Percentiles rank a stretch among this genome's conserved stretches.
Conservation (phyloP, 345 rosid species). For the Aegle marmelos region DNA sequence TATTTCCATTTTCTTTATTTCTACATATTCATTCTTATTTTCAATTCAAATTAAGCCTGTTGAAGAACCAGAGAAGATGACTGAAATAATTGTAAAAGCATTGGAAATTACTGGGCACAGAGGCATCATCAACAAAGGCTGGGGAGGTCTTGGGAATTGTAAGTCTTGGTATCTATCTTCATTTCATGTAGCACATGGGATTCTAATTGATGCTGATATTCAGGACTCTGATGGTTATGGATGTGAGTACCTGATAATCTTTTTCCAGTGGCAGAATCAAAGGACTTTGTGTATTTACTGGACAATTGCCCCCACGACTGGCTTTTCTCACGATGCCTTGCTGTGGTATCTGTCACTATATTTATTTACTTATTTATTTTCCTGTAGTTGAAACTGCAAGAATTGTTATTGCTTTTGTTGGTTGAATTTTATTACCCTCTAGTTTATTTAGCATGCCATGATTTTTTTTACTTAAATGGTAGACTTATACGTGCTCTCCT, state of each 20-base stretch:
- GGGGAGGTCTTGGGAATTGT: slow-evolving; percentile 77
- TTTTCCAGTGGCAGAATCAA: slow-evolving; percentile 43
- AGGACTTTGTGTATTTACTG: slow-evolving; percentile 46
- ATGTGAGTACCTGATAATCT: neutral
- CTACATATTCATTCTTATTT: neutral
- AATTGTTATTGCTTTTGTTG: neutral
- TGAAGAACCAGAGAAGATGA: slow-evolving; percentile 62
- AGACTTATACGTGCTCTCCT: neutral
- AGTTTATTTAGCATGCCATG: neutral
- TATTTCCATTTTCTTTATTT: neutral
- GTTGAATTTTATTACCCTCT: neutral
- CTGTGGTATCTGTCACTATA: slow-evolving; percentile 47
- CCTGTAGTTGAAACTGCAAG: neutral
- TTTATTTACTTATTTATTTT: neutral
- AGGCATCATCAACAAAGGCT: slow-evolving; percentile 70
- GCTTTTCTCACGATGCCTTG: slow-evolving; percentile 55
- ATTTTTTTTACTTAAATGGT: neutral
- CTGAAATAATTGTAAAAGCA: slow-evolving; percentile 50
- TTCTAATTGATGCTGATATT: neutral
- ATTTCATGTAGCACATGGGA: neutral
- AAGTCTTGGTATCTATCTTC: slow-evolving; percentile 20
- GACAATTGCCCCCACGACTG: slow-evolving; percentile 80
- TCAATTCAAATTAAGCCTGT: slow-evolving; percentile 43
- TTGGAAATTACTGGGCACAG: slow-evolving; percentile 53
- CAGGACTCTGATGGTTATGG: neutral